Percentiles rank a stretch among this genome's conserved stretches.
phyloP scores from a whole-genome alignment of 345 rosid genomes.

The Murraya paniculata region DNA sequence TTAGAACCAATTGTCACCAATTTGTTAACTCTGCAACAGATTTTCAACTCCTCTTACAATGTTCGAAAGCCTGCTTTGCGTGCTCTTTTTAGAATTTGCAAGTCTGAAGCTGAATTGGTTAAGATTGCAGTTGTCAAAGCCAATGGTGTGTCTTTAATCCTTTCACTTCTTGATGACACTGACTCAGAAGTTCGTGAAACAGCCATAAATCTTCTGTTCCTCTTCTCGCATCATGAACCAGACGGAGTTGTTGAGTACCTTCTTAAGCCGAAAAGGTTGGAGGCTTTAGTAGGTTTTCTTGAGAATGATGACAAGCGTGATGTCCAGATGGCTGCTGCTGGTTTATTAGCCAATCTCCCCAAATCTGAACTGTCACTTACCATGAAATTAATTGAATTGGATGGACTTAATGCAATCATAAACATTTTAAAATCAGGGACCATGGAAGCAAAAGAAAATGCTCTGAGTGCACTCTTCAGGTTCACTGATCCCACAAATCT shows the following conservation, averaged over 20 bases:
- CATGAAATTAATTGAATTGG: conserved; percentile 44
- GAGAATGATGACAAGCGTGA: conserved; percentile 51
- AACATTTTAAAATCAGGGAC: conserved; percentile 42
- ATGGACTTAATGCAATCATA: conserved; percentile 44
- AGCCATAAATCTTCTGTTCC: conserved; percentile 55
- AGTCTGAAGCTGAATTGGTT: conserved; percentile 43
- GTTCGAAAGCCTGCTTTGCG: conserved; percentile 45
- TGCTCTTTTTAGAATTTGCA: conserved; percentile 51
- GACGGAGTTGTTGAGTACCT: conserved; percentile 59
- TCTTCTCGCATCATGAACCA: conserved; percentile 55
- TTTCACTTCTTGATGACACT: conserved; percentile 60
- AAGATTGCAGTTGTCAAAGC: conserved; percentile 58
- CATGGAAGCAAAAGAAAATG: conserved; percentile 62
- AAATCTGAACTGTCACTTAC: conserved; percentile 51
- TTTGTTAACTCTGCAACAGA: conserved; percentile 47
- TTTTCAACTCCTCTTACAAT: conserved; percentile 25
- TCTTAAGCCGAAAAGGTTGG: conserved; percentile 54
- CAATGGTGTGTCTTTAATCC: conserved; percentile 44
- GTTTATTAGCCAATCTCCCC: conserved; percentile 65
- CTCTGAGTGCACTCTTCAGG: conserved; percentile 63
- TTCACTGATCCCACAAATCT: conserved; percentile 52
- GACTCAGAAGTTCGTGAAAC: conserved; percentile 50
- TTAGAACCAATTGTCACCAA: conserved; percentile 38
- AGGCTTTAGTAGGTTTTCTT: conserved; percentile 58
- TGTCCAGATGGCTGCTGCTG: conserved; percentile 67